Base-by-base conservation (phyloP, 345 rosid genomes). In the Syzygium jambos region DNA sequence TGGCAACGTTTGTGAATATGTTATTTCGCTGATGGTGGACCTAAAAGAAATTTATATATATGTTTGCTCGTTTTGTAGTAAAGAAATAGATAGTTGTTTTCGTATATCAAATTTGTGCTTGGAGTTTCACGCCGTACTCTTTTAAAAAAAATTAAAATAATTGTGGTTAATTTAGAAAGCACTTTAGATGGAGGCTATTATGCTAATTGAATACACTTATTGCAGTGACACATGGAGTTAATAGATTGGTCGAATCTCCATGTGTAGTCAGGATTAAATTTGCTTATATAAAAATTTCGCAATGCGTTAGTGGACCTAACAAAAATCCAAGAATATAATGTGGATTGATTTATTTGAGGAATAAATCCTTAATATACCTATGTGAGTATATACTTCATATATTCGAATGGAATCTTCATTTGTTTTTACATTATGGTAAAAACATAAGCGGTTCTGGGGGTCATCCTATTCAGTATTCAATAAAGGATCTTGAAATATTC, bases 31-130 rank as follows among this genome's bases (percentile, higher is more conserved):
- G 11, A 30, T 3, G 0, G 9, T 8, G 46, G 21, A 46, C 80
- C 13, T 4, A 34, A 34, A 68, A 68, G 1, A 68, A 15, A 65
- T 16, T 29, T 38, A 63, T 63, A 30, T 68, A 17, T 0, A 17
- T 0, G 1, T 68, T 13, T 0, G 0, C 22, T 73, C 0, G 4
- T 73, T 8, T 9, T 34, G 25, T 34, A 19, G 0, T 9, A 73
- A 30, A 4, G 49, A 73, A 73, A 73, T 73, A 41, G 43, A 73
- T 34, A 9, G 25, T 19, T 73, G 1, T 38, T 73, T 73, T 34
- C 0, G 3, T 0, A 9, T 19, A 41, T 73, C 49, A 38, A 73
- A 34, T 34, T 73, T 73, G 1, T 2, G 49, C 25, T 17, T 34
- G 27, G 46, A 38, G 80, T 19, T 73, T 9, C 7, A 73, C 19